phyloP scores from a whole-genome alignment of 1,139 yeast species.

The Chernovozyma sophiae-reginae region DNA sequence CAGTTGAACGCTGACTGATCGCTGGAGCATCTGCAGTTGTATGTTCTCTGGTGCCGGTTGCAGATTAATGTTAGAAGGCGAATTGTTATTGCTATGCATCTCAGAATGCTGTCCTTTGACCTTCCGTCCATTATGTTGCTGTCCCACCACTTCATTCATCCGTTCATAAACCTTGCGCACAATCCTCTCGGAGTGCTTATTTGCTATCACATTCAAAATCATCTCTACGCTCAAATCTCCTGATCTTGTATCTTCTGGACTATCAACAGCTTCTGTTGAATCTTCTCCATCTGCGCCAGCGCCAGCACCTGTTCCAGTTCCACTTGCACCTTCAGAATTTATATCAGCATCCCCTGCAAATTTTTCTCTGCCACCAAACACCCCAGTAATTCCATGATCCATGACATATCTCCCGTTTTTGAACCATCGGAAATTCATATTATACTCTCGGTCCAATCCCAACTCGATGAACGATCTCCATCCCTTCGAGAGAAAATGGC shows the following conservation, averaged over 20 bases:
- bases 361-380: slow-evolving; percentile 7
- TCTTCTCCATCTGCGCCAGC: not conserved
- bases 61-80: not conserved
- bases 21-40: not conserved
- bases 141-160: not conserved
- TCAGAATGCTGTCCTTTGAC: not conserved
- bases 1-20: no score
- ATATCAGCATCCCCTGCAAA: not conserved
- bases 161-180: not conserved
- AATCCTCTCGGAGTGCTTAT: slow-evolving; percentile 4
- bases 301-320: not conserved
- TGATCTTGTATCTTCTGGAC: not conserved
- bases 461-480: slow-evolving; percentile 57
- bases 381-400: slow-evolving; percentile 17
- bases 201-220: slow-evolving; percentile 3
- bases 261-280: not conserved
- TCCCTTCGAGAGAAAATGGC: slow-evolving; percentile 32
- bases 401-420: slow-evolving; percentile 45
- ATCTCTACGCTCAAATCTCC: slow-evolving; percentile 5
- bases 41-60: not conserved
- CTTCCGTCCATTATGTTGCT: not conserved
- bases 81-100: not conserved
- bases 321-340: not conserved
- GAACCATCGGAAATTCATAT: slow-evolving; percentile 64
- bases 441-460: slow-evolving; percentile 53